Evolutionary conservation across 2,329 filamentous ascomycete species (phyloP).

Genomic region (Myriosclerotinia curreyana): DNA sequence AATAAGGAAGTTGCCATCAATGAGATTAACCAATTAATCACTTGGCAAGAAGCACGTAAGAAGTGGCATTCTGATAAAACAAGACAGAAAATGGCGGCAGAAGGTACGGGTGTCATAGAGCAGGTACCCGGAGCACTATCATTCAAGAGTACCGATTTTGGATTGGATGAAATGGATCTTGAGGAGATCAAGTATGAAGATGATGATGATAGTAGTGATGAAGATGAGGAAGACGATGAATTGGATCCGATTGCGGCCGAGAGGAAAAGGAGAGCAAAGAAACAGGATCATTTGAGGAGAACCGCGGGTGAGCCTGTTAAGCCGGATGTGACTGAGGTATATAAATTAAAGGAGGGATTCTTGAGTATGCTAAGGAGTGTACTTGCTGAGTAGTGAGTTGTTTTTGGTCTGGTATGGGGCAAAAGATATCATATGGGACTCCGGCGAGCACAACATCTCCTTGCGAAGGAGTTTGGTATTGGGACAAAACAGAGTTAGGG

Average conservation of each 20-base stretch:
- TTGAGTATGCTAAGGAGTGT: conserved; percentile 77
- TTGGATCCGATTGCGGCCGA: conserved; percentile 86
- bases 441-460: background rate
- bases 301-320: conserved; percentile 82
- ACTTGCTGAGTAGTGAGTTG: conserved; percentile 61
- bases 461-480: background rate
- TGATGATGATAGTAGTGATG: conserved; percentile 57
- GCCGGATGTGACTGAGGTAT: conserved; percentile 72
- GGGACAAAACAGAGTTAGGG: background rate
- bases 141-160: conserved; percentile 85
- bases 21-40: conserved; percentile 83
- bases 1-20: conserved; percentile 68
- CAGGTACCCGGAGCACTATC: conserved; percentile 52
- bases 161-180: conserved; percentile 80
- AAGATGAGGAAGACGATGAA: conserved; percentile 72
- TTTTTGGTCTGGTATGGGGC: background rate
- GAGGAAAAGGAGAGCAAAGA: conserved; percentile 70
- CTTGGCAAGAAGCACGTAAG: conserved; percentile 93
- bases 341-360: conserved; percentile 78
- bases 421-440: background rate
- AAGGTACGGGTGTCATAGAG: conserved; percentile 53
- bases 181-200: conserved; percentile 81
- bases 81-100: conserved; percentile 96
- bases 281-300: conserved; percentile 75
- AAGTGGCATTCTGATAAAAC: conserved; percentile 99